Base-by-base conservation (phyloP, 225 moss, liverwort and hornwort genomes). In the Pseudisothecium myosuroides region DNA sequence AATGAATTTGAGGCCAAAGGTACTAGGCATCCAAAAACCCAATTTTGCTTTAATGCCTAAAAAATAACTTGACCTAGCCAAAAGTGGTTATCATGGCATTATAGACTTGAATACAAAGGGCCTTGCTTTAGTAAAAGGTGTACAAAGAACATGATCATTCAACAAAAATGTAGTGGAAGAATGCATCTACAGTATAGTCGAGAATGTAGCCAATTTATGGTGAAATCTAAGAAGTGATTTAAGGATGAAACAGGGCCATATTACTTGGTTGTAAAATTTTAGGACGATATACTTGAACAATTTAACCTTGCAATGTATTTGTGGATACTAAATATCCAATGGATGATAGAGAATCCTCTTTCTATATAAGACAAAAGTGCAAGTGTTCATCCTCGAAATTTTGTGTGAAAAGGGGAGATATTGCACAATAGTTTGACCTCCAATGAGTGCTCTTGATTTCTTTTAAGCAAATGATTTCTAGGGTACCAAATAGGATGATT, bases 401-500 rank as follows among this genome's bases (percentile, higher is more conserved):
- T 67, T 67, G 4, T n/a, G 3, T 36, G 11, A 22, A n/a, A 67
- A 12, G 4, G 6, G 11, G 6, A 37, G 3, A 5, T n/a, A 1
- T 68, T n/a, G 6, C 12, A 37, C 37, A n/a, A 20, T 7, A 68
- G 12, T 68, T 68, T 68, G 22, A n/a, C 1, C 2, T 39, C 4
- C 6, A 39, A 69, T 14, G 13, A 13, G 0, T 24, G 22, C 24
- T 39, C 39, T 24, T 68, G 22, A 6, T 14, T 23, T 24, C 5
- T 24, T 64, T 12, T 24, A 23, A 39, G 2, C 20, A 68, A 20
- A 22, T n/a, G 68, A n/a, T n/a, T 68, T 7, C 6, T 13, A n/a
- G 0, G 0, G 17, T 12, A 4, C 7, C 7, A 1, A 12, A 68
- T 22, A 43, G 4, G 8, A 43, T 43, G 72, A 9, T 72, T 27